These are phyloP conservation scores for Penicillium sp. DNA, from an alignment of 2,329 filamentous ascomycete genomes.

Conservation along the genomic window DNA sequence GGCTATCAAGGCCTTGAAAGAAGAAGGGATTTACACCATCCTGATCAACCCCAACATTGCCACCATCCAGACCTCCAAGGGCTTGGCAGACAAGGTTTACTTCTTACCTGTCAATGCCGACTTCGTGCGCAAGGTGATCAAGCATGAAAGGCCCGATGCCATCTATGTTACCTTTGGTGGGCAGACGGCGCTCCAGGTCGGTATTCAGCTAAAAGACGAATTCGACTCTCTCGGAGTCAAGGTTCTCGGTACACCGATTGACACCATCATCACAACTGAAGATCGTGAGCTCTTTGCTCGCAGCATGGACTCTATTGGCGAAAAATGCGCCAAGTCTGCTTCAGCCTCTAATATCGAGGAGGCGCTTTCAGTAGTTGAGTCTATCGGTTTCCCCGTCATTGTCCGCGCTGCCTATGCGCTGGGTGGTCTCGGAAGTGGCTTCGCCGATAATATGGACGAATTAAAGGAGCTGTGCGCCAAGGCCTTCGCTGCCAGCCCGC, in stretches of 20 bases:
- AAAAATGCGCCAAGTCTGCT: constrained; percentile 97
- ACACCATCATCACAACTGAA: constrained; percentile 98
- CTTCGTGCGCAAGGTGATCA: constrained; percentile 96
- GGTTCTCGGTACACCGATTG: constrained; percentile 93
- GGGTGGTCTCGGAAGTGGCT: constrained; percentile 92
- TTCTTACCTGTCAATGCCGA: constrained; percentile 97
- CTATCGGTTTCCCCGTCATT: constrained; percentile 95
- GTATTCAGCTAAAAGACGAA: constrained; percentile 96
- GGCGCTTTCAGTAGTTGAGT: constrained; percentile 83
- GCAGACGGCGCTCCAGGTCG: constrained; percentile 94
- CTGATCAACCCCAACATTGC: constrained; percentile 99
- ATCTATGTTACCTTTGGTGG: constrained; percentile 99
- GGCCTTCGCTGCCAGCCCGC: constrained; percentile 91
- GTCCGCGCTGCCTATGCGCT: constrained; percentile 95
- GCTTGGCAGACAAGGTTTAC: constrained; percentile 97
- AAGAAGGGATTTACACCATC: constrained; percentile 97
- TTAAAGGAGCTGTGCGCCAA: constrained; percentile 89
- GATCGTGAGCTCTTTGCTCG: constrained; percentile 96
- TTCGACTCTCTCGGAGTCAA: constrained; percentile 91
- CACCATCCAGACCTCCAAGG: constrained; percentile 98
- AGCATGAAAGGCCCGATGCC: constrained; percentile 90
- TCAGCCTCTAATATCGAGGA: constrained; percentile 89
- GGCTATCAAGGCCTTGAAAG: constrained; percentile 96
- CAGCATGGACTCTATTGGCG: constrained; percentile 97
- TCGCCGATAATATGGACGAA: constrained; percentile 85